Conservation (phyloP, 108 stramenopile genomes). For the Cyclotella atomus region DNA sequence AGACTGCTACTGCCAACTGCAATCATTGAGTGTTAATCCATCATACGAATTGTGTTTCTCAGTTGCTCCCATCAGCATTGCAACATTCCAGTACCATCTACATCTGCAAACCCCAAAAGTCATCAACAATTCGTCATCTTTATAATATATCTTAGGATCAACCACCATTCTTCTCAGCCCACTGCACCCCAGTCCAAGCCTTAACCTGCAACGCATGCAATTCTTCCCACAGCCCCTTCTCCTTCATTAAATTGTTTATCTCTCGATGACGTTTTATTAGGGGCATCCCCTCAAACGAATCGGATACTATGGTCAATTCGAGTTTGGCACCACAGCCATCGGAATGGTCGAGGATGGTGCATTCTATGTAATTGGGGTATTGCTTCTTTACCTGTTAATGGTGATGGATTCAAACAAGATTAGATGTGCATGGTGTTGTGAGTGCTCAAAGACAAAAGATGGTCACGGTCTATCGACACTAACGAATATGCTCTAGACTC, state of each 20-base stretch:
- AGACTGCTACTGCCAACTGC: no score
- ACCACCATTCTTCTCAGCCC: constrained; percentile 60
- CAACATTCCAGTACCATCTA: no score
- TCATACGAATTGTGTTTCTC: no score
- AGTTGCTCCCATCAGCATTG: no score
- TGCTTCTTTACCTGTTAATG: constrained; percentile 35
- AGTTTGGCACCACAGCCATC: constrained; percentile 60
- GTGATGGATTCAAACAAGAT: background rate
- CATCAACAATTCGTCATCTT: no score
- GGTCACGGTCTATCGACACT: background rate
- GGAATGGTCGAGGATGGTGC: constrained; percentile 48
- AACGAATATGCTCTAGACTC: no score
- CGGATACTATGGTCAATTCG: constrained; percentile 40
- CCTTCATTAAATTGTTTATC: constrained; percentile 66
- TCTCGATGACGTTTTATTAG: constrained; percentile 77
- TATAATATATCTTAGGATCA: background rate
- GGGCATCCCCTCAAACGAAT: constrained; percentile 57
- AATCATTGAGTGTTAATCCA: no score
- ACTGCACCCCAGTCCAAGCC: constrained; percentile 82
- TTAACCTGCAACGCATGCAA: constrained; percentile 84
- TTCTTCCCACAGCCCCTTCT: constrained; percentile 59
- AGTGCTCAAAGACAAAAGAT: background rate
- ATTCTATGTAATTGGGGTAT: constrained; percentile 43
- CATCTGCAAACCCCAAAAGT: no score
- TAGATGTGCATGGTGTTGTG: background rate